Conservation (phyloP, 1,139 yeast genomes). For the Hyphopichia fennica region DNA sequence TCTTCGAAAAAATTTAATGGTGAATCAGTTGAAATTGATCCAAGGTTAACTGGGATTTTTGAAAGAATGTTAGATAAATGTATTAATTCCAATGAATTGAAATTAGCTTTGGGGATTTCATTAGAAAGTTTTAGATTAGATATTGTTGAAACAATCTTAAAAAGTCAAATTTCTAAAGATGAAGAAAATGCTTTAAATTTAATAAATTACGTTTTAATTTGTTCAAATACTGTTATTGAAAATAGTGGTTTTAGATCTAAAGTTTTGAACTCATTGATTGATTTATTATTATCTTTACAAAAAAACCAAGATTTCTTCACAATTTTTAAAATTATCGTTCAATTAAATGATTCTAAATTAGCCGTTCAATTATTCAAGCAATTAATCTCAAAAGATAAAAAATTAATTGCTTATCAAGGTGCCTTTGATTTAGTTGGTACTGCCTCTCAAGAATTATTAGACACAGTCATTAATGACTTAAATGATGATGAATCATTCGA, state of each 20-base stretch:
- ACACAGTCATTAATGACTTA: conserved; percentile 52
- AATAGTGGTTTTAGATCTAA: conserved; percentile 65
- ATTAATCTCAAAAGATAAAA: conserved; percentile 44
- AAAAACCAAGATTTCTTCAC: conserved; percentile 77
- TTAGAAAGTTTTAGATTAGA: conserved; percentile 87
- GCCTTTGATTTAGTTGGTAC: conserved; percentile 93
- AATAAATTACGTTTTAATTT: conserved; percentile 74
- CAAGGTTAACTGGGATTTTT: conserved; percentile 66
- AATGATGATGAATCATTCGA: conserved; percentile 42
- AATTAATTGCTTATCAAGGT: conserved; percentile 79
- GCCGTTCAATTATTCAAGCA: conserved; percentile 70
- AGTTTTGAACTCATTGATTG: conserved; percentile 64
- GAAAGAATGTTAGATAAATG: conserved; percentile 87
- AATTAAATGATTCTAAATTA: conserved; percentile 71
- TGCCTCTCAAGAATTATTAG: conserved; percentile 89
- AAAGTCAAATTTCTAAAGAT: conserved; percentile 36
- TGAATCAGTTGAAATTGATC: conserved; percentile 46
- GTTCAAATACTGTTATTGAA: conserved; percentile 63
- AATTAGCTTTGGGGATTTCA: conserved; percentile 87
- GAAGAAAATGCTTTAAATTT: conserved; percentile 54
- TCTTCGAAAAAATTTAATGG: conserved; percentile 58
- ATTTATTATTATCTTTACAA: conserved; percentile 55
- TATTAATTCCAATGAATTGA: conserved; percentile 65
- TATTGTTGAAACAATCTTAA: conserved; percentile 65
- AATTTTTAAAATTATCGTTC: conserved; percentile 83